These are phyloP conservation scores for Tuber brumale DNA, from an alignment of 495 filamentous ascomycete genomes.

Conservation along the genomic window DNA sequence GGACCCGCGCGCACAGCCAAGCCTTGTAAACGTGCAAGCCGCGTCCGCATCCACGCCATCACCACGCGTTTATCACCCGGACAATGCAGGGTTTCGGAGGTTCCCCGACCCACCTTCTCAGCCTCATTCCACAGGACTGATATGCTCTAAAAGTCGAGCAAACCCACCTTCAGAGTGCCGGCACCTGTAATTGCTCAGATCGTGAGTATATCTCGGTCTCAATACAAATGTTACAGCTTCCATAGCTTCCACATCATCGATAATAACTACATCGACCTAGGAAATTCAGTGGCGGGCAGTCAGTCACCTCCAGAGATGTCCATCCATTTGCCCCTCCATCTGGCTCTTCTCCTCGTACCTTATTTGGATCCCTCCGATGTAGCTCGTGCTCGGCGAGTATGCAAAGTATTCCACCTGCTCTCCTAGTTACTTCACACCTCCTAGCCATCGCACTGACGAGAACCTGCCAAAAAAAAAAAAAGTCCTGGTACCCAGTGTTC, in stretches of 20 bases:
- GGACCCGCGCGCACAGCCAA: neutral
- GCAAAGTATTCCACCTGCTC: constrained; percentile 10
- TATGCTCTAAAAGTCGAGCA: neutral
- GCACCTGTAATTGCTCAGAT: neutral
- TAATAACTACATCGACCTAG: neutral
- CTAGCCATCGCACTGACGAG: neutral
- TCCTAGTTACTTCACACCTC: too few species aligned
- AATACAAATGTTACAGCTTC: neutral
- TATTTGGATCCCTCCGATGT: constrained; percentile 23
- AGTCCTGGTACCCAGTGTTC: constrained; percentile 21
- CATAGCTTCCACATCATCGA: neutral
- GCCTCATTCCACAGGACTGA: neutral
- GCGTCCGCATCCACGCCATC: neutral
- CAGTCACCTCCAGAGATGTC: neutral
- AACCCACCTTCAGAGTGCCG: neutral
- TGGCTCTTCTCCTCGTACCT: constrained; percentile 27
- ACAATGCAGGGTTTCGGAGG: neutral
- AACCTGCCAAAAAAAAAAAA: neutral
- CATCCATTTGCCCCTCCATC: constrained; percentile 19
- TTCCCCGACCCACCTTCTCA: neutral
- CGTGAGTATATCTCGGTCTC: neutral
- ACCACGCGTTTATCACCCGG: neutral
- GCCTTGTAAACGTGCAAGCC: neutral
- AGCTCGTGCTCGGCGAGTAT: constrained; percentile 22
- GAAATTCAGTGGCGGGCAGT: neutral